Conservation (phyloP, 768 basidiomycete genomes). For the Trametes meyenii region DNA sequence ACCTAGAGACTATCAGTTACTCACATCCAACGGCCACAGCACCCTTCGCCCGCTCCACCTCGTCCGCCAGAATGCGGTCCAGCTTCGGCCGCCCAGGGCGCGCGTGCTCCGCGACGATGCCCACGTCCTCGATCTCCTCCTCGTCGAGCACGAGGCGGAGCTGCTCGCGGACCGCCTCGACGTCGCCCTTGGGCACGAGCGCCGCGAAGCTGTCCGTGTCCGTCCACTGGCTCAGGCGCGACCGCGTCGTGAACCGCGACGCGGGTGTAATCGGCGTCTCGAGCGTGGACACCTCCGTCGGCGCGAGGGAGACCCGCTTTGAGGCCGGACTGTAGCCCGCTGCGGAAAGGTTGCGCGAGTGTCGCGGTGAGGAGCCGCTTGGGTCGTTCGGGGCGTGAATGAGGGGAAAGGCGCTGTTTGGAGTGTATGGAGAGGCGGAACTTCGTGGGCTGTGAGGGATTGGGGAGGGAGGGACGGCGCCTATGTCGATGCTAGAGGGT, state of each 20-base stretch:
- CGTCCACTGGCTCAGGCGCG: conserved; percentile 28
- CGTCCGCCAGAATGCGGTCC: conserved; percentile 62
- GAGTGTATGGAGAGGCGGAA: background rate
- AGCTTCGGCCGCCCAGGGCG: conserved; percentile 69
- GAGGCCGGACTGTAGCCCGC: background rate
- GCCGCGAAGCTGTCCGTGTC: conserved; percentile 33
- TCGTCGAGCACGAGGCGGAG: conserved; percentile 53
- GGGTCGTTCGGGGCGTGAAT: background rate
- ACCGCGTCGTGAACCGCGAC: conserved; percentile 14
- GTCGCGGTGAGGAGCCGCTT: background rate
- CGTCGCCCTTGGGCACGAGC: conserved; percentile 28
- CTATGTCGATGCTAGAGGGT: conserved; percentile 5
- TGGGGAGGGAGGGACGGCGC: background rate
- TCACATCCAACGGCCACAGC: conserved; percentile 69
- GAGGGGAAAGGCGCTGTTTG: conserved; percentile 17
- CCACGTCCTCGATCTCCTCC: conserved; percentile 61
- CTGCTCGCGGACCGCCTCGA: conserved; percentile 32
- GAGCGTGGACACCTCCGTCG: conserved; percentile 9
- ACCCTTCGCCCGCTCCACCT: conserved; percentile 58
- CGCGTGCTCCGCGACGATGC: conserved; percentile 61
- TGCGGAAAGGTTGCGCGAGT: conserved; percentile 18
- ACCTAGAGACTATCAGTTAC: conserved; percentile 34
- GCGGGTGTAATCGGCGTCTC: conserved; percentile 12
- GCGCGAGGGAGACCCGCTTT: conserved; percentile 14
- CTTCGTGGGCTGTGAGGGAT: background rate